phyloP scores from a whole-genome alignment of 495 filamentous ascomycete genomes.

The Aspergillus sclerotioniger region DNA sequence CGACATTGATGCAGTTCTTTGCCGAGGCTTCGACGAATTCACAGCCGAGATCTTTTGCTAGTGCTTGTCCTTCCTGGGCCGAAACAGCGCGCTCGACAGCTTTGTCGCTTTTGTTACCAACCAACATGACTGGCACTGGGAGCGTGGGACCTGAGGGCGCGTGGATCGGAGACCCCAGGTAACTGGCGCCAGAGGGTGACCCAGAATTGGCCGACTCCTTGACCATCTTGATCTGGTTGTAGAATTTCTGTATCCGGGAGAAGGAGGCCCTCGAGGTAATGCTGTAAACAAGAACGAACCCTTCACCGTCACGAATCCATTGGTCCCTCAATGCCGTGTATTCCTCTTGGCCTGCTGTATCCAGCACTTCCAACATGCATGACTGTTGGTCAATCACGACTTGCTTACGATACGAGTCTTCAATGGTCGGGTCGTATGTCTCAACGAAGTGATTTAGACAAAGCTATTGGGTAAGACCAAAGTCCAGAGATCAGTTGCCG shows the following conservation, averaged over 20 bases:
- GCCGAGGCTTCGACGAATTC: slow-evolving; percentile 98
- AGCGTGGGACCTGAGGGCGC: slow-evolving; percentile 56
- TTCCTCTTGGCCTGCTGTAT: slow-evolving; percentile 99
- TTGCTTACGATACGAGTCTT: slow-evolving; percentile 97
- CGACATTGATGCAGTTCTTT: slow-evolving; percentile 99
- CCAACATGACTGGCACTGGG: slow-evolving; percentile 92
- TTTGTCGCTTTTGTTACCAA: slow-evolving; percentile 97
- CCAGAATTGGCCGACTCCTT: slow-evolving; percentile 85
- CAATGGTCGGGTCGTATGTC: slow-evolving; percentile 95
- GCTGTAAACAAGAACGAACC: slow-evolving; percentile 96
- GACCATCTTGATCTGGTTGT: slow-evolving; percentile 94
- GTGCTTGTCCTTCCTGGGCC: slow-evolving; percentile 88
- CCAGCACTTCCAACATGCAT: slow-evolving; percentile 97
- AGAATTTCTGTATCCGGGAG: slow-evolving; percentile 88
- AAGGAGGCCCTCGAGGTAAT: slow-evolving; percentile 96
- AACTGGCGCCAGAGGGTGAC: slow-evolving; percentile 56
- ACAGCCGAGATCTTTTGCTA: slow-evolving; percentile 89
- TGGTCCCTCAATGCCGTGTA: slow-evolving; percentile 96
- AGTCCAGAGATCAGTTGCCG: slow-evolving; percentile 12
- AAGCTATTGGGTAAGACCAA: slow-evolving; percentile 43
- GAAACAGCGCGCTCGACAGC: slow-evolving; percentile 95
- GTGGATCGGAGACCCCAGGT: slow-evolving; percentile 67
- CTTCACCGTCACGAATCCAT: slow-evolving; percentile 97
- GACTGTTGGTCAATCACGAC: slow-evolving; percentile 95
- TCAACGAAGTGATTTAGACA: slow-evolving; percentile 79